Conservation (phyloP, 2,329 filamentous ascomycete genomes). For the Orbilia quercus region DNA sequence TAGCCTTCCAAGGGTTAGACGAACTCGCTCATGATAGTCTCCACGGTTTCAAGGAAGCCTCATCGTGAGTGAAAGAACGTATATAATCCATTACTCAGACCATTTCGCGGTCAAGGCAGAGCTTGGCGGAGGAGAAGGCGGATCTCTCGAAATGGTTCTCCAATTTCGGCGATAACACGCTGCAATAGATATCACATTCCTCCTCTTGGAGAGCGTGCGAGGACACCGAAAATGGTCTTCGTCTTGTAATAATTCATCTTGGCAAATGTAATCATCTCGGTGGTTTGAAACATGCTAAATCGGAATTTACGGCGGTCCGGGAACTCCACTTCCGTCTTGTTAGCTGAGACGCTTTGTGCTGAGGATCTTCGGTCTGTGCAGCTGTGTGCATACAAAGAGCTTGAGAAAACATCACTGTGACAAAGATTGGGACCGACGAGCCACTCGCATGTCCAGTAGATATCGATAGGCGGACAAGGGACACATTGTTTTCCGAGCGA, state of each 20-base stretch:
- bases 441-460: background rate
- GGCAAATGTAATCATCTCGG: background rate
- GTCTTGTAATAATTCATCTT: background rate
- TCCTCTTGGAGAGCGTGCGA: conserved; percentile 24
- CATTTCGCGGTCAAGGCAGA: conserved; percentile 9
- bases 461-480: background rate
- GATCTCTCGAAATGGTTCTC: conserved; percentile 24
- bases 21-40: conserved; percentile 30
- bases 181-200: background rate
- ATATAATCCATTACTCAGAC: conserved; percentile 33
- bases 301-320: background rate
- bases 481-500: background rate
- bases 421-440: background rate
- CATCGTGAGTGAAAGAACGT: conserved; percentile 9
- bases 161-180: background rate
- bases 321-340: too few species aligned
- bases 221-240: conserved; percentile 13
- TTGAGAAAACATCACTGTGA: too few species aligned
- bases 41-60: conserved; percentile 52
- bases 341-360: too few species aligned
- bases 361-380: too few species aligned
- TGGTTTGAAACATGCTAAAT: conserved; percentile 1
- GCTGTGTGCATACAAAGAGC: too few species aligned
- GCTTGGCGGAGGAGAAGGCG: conserved; percentile 21
- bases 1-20: conserved; percentile 14